Conservation (phyloP, 2,329 filamentous ascomycete genomes). For the Sporothrix humicola region DNA sequence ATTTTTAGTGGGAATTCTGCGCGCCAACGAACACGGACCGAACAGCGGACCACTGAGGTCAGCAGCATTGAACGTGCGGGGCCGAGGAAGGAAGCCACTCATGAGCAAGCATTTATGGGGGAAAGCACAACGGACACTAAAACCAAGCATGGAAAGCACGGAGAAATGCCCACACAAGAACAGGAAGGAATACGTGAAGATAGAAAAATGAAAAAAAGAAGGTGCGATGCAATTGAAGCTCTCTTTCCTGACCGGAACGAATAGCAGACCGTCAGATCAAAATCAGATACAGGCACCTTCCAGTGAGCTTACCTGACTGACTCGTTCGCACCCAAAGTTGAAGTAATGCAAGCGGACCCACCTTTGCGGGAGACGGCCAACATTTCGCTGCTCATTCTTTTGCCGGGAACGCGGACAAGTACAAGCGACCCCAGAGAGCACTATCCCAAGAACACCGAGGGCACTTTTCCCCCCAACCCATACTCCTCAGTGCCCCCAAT, state of each 20-base stretch:
- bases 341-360: conserved; percentile 5
- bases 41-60: conserved; percentile 1
- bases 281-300: too few species aligned
- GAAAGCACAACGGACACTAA: background rate
- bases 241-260: too few species aligned
- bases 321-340: too few species aligned
- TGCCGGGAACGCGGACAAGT: conserved; percentile 28
- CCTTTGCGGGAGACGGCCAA: background rate
- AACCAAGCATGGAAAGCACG: background rate
- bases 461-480: too few species aligned
- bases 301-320: too few species aligned
- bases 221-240: too few species aligned
- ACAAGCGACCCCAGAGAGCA: conserved; percentile 28
- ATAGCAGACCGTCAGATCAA: too few species aligned
- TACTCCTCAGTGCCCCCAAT: too few species aligned
- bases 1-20: background rate
- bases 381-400: background rate
- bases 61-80: conserved; percentile 12
- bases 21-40: background rate
- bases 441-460: too few species aligned
- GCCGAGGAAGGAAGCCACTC: conserved; percentile 16
- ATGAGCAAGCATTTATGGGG: background rate
- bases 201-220: too few species aligned
- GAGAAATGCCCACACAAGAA: background rate
- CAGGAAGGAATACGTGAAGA: too few species aligned